phyloP scores from a whole-genome alignment of 148 eudicot genomes.

The Heliamphora exappendiculata region DNA sequence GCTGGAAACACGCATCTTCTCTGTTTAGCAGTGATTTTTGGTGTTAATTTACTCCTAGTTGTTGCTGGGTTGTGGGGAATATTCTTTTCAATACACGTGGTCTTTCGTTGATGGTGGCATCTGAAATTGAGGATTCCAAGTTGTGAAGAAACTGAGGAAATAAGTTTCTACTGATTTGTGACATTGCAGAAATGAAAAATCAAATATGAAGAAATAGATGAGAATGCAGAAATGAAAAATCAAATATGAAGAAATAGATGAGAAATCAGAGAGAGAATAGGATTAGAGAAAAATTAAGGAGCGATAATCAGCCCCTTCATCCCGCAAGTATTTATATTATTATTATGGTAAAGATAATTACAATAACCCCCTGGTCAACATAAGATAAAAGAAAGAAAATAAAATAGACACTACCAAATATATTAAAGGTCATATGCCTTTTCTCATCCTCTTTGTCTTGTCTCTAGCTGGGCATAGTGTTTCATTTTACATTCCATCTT shows the following conservation, averaged over 20 bases:
- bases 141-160: neutral
- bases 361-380: too few relatives aligned
- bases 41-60: neutral
- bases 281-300: too few relatives aligned
- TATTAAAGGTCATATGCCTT: neutral
- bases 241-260: neutral
- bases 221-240: neutral
- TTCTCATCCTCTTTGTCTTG: neutral
- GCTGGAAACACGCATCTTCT: neutral
- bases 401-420: neutral
- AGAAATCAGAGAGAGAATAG: too few relatives aligned
- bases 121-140: neutral
- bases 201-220: neutral
- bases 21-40: neutral
- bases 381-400: too few relatives aligned
- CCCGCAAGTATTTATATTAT: too few relatives aligned
- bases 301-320: too few relatives aligned
- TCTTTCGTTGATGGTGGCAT: constrained; percentile 1
- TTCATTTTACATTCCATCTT: neutral
- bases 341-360: too few relatives aligned
- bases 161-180: neutral
- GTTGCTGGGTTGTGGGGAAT: neutral
- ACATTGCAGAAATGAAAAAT: neutral
- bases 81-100: neutral
- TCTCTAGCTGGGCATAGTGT: neutral